These are phyloP conservation scores for Botrytis galanthina DNA, from an alignment of 2,329 filamentous ascomycete genomes.

Conservation along the genomic window DNA sequence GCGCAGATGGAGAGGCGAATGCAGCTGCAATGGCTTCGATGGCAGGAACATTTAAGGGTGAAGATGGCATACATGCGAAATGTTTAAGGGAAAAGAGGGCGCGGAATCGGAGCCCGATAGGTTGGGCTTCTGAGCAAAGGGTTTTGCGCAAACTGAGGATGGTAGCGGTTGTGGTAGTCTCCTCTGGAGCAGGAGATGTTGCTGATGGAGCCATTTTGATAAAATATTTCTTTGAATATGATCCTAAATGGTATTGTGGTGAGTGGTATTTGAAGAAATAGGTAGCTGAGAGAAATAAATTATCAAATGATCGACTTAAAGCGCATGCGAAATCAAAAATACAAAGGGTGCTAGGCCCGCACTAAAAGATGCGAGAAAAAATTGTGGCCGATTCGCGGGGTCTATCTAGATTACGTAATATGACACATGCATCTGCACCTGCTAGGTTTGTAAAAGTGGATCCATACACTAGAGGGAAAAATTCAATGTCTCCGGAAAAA, in stretches of 20 bases:
- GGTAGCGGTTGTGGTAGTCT: conserved; percentile 37
- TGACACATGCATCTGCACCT: background rate
- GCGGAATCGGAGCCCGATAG: conserved; percentile 87
- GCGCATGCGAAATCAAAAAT: background rate
- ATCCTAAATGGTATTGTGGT: background rate
- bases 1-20: conserved; percentile 79
- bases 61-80: conserved; percentile 67
- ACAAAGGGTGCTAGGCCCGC: background rate
- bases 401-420: background rate
- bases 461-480: background rate
- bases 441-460: background rate
- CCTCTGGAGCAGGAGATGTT: conserved; percentile 30
- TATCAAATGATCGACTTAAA: background rate
- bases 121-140: conserved; percentile 74
- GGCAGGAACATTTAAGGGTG: conserved; percentile 54
- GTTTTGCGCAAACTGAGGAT: conserved; percentile 62
- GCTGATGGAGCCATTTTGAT: conserved; percentile 38
- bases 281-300: background rate
- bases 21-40: conserved; percentile 83
- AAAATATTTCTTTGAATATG: background rate
- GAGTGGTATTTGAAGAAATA: too few species aligned
- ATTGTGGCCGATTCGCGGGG: conserved; percentile 13
- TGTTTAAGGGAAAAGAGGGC: conserved; percentile 98
- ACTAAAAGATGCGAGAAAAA: background rate
- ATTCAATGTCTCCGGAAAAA: too few species aligned